A percentile compares a stretch with the other conserved stretches of the same genome.
Conservation (phyloP, 2,329 filamentous ascomycete genomes). For the Arthrobotrys entomopaga region DNA sequence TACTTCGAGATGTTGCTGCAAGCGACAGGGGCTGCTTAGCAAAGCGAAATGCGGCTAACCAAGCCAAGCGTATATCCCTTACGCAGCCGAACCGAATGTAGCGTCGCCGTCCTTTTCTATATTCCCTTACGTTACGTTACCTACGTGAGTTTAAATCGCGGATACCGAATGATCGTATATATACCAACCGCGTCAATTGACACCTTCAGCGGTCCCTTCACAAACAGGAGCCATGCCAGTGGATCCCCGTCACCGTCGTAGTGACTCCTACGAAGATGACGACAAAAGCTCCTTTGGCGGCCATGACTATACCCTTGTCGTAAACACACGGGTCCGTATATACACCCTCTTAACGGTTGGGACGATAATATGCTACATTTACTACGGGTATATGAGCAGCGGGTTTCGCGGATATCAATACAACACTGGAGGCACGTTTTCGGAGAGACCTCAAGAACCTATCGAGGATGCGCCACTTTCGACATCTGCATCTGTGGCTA, state of each 20-base stretch:
- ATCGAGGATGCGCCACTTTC: slow-evolving; percentile 5
- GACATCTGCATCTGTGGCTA: slow-evolving; percentile 1
- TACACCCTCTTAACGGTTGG: slow-evolving; percentile 51
- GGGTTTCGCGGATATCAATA: slow-evolving; percentile 44
- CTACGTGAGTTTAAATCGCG: slow-evolving; percentile 4
- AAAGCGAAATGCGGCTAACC: slow-evolving; percentile 6
- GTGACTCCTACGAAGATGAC: slow-evolving; percentile 19
- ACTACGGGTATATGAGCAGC: slow-evolving; percentile 43
- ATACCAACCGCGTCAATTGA: slow-evolving; percentile 7
- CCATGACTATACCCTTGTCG: slow-evolving; percentile 10
- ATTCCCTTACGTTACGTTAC: background rate
- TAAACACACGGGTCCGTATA: slow-evolving; percentile 48
- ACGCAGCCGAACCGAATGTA: slow-evolving; percentile 2
- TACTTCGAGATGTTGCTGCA: background rate
- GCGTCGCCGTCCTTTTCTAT: background rate
- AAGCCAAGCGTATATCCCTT: slow-evolving; percentile 11
- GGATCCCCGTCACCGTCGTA: slow-evolving; percentile 8
- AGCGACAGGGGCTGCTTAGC: slow-evolving; percentile 20
- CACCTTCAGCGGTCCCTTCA: background rate
- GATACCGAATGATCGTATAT: slow-evolving; percentile 2
- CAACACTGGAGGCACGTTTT: slow-evolving; percentile 20
- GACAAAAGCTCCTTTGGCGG: slow-evolving; percentile 33
- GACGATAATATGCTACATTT: slow-evolving; percentile 52
- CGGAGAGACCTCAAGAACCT: background rate
- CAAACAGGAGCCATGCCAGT: slow-evolving; percentile 21